Conservation (phyloP, 106 monocot species). For the Phalaenopsis equestris region DNA sequence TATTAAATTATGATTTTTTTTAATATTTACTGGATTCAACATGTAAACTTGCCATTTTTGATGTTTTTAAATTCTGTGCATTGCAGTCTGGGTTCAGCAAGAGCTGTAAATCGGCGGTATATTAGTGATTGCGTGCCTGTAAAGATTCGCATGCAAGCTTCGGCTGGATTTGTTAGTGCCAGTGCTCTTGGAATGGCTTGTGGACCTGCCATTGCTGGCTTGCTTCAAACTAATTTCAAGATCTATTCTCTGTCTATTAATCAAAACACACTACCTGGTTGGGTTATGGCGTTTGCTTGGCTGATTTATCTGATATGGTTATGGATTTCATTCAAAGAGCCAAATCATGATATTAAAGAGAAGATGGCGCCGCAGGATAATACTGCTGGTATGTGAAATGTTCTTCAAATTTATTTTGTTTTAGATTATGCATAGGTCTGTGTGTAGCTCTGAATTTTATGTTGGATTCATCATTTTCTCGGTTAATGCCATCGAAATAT, state of each 20-base stretch:
- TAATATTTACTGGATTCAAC: neutral
- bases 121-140: constrained; percentile 96
- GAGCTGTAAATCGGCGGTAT: constrained; percentile 93
- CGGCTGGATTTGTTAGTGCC: constrained; percentile 96
- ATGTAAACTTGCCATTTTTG: neutral
- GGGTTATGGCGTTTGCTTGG: constrained; percentile 95
- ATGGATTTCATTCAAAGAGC: constrained; percentile 80
- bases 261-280: constrained; percentile 85
- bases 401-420: neutral
- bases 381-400: constrained; percentile 36
- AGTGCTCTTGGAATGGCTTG: constrained; percentile 99
- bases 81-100: constrained; percentile 87
- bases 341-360: constrained; percentile 35
- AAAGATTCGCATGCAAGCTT: constrained; percentile 88
- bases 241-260: constrained; percentile 64
- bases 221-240: constrained; percentile 88
- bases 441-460: neutral
- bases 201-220: constrained; percentile 94
- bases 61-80: neutral
- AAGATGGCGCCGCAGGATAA: constrained; percentile 16
- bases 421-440: neutral
- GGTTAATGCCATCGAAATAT: neutral
- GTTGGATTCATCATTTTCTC: neutral
- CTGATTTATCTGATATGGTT: constrained; percentile 68
- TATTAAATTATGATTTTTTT: neutral